A percentile compares a stretch with the other conserved stretches of the same genome.
Evolutionary conservation across 805 yeast species (phyloP).

Genomic region (Metschnikowia vanudenii): DNA sequence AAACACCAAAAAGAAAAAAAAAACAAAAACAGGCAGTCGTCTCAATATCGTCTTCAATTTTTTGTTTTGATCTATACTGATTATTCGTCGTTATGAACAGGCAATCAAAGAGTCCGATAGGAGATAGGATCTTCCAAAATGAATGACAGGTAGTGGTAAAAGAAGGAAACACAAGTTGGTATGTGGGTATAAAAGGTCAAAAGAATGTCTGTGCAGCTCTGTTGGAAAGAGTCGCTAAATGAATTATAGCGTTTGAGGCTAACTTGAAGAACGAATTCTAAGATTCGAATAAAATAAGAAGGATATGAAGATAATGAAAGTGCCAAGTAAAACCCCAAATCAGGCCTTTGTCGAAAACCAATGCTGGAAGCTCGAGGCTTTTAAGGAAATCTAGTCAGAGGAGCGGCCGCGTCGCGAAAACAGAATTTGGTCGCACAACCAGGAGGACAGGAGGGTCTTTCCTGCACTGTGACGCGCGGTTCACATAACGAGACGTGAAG

Average conservation of each 20-base stretch:
- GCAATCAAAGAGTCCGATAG: not conserved
- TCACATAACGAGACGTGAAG: slow-evolving; percentile 4
- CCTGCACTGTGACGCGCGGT: slow-evolving; percentile 13
- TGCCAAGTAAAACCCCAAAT: not conserved
- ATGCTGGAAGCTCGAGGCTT: slow-evolving; percentile 6
- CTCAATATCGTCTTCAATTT: not conserved
- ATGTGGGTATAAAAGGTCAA: slow-evolving; percentile 1
- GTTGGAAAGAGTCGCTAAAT: not conserved
- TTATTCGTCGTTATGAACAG: not conserved
- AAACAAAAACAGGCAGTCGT: not conserved
- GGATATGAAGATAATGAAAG: not conserved
- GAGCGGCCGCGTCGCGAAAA: slow-evolving; percentile 19
- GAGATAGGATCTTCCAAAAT: not conserved
- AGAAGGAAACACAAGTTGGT: slow-evolving; percentile 2
- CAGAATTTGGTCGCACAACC: slow-evolving; percentile 9
- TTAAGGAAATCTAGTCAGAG: slow-evolving; percentile 4
- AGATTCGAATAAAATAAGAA: no score
- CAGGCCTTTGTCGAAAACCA: not conserved
- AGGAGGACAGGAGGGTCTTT: slow-evolving; percentile 18
- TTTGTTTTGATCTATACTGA: not conserved
- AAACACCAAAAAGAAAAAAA: not conserved
- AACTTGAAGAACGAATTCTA: not conserved
- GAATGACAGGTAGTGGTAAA: not conserved
- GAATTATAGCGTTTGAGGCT: not conserved
- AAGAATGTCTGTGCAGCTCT: slow-evolving; percentile 1